phyloP scores from a whole-genome alignment of 345 rosid species.

The Citrus inodora region DNA sequence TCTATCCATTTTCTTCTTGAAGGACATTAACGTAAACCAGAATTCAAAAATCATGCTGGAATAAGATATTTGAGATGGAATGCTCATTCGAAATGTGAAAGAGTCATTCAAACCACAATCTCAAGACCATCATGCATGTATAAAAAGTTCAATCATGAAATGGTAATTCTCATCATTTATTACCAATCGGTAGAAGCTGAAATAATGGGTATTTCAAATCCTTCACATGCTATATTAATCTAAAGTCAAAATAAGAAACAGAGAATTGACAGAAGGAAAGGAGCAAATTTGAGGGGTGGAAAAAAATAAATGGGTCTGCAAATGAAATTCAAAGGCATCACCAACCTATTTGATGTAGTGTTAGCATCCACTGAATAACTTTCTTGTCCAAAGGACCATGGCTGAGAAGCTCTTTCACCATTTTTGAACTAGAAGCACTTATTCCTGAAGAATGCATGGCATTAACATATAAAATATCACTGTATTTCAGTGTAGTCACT shows the following conservation, averaged over 20 bases:
- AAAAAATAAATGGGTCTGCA: neutral
- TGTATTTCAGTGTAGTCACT: slow-evolving; percentile 11
- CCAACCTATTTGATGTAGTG: slow-evolving; percentile 95
- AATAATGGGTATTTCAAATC: neutral
- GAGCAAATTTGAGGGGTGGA: neutral
- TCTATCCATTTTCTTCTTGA: neutral
- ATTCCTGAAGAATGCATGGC: slow-evolving; percentile 25
- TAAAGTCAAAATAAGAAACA: neutral
- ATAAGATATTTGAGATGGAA: neutral
- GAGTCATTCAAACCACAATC: neutral
- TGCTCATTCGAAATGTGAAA: neutral
- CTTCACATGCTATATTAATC: neutral
- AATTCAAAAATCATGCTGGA: neutral
- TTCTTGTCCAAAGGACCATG: slow-evolving; percentile 68
- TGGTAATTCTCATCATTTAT: neutral
- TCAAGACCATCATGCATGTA: neutral
- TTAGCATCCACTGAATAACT: slow-evolving; percentile 83
- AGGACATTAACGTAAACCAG: neutral
- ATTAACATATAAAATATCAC: slow-evolving; percentile 11
- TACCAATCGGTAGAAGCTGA: neutral
- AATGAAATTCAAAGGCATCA: neutral
- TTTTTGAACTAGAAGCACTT: slow-evolving; percentile 37
- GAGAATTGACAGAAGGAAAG: neutral
- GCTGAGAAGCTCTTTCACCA: slow-evolving; percentile 48
- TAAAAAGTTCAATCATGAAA: neutral